These are phyloP conservation scores for Fagopyrum tataricum DNA, from an alignment of 148 eudicot species.

Conservation along the genomic window DNA sequence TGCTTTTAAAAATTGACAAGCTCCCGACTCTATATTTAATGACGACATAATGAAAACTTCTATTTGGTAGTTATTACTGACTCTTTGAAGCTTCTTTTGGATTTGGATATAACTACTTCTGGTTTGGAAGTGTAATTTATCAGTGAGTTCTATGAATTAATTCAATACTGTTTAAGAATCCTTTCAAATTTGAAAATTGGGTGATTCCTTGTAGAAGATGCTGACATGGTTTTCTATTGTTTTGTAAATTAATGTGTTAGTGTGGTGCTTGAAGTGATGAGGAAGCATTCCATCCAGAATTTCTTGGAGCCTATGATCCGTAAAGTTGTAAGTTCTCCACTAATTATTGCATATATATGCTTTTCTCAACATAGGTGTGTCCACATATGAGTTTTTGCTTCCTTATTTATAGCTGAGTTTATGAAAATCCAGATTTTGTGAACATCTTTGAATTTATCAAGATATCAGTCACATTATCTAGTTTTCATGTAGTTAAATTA, in stretches of 20 bases:
- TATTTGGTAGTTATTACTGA: not conserved
- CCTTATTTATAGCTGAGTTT: not conserved
- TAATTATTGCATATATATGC: not conserved
- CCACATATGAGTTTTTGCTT: not conserved
- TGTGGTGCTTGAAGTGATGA: conserved; percentile 57
- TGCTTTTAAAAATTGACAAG: no score
- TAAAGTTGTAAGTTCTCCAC: conserved; percentile 48
- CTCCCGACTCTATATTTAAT: no score
- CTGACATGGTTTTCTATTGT: not conserved
- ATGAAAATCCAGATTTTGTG: not conserved
- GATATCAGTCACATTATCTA: not conserved
- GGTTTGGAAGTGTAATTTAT: not conserved
- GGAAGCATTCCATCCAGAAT: conserved; percentile 36
- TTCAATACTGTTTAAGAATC: not conserved
- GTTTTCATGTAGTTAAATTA: not conserved
- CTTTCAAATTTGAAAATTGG: not conserved
- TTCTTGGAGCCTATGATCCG: conserved; percentile 48
- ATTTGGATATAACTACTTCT: not conserved
- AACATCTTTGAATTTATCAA: not conserved
- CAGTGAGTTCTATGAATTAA: not conserved
- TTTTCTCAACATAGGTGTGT: no score
- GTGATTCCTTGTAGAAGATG: not conserved
- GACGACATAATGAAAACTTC: not conserved
- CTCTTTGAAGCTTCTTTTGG: not conserved
- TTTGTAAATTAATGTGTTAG: conserved; percentile 20